Percentiles rank a stretch among this genome's conserved stretches.
These are phyloP conservation scores for Neohortaea acidophila DNA, from an alignment of 495 filamentous ascomycete genomes.

Conservation along the genomic window DNA sequence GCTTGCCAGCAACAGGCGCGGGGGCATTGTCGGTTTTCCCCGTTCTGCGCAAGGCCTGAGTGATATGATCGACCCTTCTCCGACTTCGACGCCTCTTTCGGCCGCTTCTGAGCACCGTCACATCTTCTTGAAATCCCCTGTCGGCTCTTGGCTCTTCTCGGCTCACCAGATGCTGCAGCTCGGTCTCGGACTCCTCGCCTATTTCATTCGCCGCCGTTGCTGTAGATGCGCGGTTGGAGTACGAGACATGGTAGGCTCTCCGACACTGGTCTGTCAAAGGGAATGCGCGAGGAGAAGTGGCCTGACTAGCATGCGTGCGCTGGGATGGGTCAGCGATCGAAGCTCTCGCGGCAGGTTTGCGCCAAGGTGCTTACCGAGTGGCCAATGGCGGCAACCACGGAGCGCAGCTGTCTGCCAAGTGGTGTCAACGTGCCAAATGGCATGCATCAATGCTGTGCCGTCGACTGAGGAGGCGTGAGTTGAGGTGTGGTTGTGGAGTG, in stretches of 20 bases:
- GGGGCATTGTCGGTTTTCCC: neutral
- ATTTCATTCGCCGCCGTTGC: neutral
- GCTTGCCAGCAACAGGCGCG: neutral
- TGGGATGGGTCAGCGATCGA: neutral
- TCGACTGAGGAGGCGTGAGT: too few species aligned
- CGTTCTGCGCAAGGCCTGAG: neutral
- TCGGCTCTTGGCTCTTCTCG: too few species aligned
- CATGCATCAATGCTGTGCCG: slow-evolving; percentile 17
- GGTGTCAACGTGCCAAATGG: slow-evolving; percentile 16
- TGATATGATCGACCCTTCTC: slow-evolving; percentile 1
- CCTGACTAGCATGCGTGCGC: neutral
- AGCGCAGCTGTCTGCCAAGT: slow-evolving; percentile 15
- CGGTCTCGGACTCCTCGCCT: neutral
- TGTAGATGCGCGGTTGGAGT: neutral
- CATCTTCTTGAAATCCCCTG: too few species aligned
- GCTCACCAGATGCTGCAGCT: too few species aligned
- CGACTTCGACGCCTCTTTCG: neutral
- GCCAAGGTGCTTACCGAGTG: neutral
- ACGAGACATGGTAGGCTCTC: neutral
- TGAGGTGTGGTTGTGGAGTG: too few species aligned
- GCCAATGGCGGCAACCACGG: slow-evolving; percentile 4
- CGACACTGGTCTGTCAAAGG: neutral
- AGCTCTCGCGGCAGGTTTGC: neutral
- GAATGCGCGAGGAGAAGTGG: neutral
- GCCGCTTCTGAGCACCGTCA: too few species aligned